Evolutionary conservation across 768 basidiomycete genomes (phyloP).

Genomic region (Rhizopogon salebrosus): DNA sequence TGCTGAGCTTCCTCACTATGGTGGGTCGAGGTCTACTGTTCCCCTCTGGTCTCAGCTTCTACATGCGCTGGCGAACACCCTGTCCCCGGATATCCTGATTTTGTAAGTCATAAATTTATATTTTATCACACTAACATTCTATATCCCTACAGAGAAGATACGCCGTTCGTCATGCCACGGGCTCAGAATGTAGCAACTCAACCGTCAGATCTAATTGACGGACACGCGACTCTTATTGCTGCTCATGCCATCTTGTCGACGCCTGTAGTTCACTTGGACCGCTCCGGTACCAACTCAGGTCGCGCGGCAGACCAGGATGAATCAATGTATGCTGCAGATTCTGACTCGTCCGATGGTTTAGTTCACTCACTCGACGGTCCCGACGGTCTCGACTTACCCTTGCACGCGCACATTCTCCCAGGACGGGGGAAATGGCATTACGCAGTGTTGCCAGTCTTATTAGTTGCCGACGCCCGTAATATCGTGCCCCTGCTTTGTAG

Average conservation of each 20-base stretch:
- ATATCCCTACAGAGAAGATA: not conserved
- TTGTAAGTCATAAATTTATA: not conserved
- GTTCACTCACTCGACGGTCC: not conserved
- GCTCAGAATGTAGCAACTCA: not conserved
- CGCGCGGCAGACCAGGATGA: not conserved
- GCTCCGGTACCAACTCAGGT: not conserved
- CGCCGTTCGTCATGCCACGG: not conserved
- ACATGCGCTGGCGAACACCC: not conserved
- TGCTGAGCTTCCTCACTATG: not conserved
- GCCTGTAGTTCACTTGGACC: not conserved
- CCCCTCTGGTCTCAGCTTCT: not conserved
- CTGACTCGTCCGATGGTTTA: not conserved
- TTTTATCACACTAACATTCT: not conserved
- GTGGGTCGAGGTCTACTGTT: not conserved
- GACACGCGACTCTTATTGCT: not conserved
- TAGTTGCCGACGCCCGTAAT: not conserved
- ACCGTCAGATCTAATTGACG: not conserved
- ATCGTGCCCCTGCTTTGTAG: not conserved
- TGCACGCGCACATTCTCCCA: not conserved
- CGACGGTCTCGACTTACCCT: not conserved
- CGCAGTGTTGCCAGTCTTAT: not conserved
- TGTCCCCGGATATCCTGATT: not conserved
- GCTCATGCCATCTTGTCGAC: not conserved
- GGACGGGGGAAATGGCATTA: not conserved
- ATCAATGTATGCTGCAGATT: not conserved